Conservation (phyloP, 2,329 filamentous ascomycete genomes). For the Niveomyces coronatus region DNA sequence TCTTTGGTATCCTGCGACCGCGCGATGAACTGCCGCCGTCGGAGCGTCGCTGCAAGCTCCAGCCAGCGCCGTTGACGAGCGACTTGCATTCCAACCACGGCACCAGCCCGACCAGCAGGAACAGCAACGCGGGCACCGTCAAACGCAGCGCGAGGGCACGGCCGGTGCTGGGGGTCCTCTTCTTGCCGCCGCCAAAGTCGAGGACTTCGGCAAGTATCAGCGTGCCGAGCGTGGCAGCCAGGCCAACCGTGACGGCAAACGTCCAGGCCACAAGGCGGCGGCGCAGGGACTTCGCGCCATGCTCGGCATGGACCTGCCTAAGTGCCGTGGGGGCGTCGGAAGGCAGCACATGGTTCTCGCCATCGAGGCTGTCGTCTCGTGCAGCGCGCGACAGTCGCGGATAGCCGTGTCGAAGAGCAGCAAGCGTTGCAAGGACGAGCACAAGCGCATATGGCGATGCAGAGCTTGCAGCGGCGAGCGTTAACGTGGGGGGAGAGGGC, state of each 20-base stretch:
- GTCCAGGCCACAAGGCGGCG: constrained; percentile 48
- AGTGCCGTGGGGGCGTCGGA: constrained; percentile 50
- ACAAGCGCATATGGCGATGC: constrained; percentile 63
- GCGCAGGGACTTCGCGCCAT: constrained; percentile 41
- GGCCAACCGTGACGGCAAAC: constrained; percentile 66
- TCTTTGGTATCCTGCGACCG: constrained; percentile 44
- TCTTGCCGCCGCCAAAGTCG: constrained; percentile 60
- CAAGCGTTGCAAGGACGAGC: constrained; percentile 51
- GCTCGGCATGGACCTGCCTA: constrained; percentile 48
- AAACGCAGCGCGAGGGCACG: constrained; percentile 57
- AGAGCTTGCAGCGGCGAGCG: constrained; percentile 41
- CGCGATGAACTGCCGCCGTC: constrained; percentile 48
- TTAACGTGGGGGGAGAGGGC: constrained; percentile 28
- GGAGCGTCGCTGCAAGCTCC: constrained; percentile 48
- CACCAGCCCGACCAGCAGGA: constrained; percentile 63
- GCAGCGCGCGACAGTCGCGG: constrained; percentile 53
- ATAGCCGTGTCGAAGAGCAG: constrained; percentile 60
- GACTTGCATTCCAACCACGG: constrained; percentile 71
- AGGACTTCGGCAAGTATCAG: constrained; percentile 78
- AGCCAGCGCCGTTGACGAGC: constrained; percentile 45
- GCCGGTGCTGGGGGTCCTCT: no score
- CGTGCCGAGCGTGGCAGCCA: constrained; percentile 68
- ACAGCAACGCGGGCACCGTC: constrained; percentile 60
- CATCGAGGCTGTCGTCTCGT: constrained; percentile 36
- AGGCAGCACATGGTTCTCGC: constrained; percentile 51